Conservation (phyloP, 2,329 filamentous ascomycete genomes). For the Colletotrichum karsti region DNA sequence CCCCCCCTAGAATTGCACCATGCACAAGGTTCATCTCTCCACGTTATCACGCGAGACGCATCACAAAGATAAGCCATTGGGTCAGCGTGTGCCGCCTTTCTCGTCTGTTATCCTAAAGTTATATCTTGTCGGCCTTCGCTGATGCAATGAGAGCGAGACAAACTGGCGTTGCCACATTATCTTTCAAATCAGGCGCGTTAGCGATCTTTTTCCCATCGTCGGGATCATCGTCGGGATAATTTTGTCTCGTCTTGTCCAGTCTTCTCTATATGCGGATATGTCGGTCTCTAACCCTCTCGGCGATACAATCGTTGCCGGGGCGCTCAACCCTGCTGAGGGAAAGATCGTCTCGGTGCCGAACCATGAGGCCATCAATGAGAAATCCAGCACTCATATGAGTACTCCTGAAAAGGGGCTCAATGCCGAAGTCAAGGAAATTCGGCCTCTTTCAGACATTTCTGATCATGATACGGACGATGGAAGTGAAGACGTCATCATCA, state of each 20-base stretch:
- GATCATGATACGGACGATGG: conserved; percentile 32
- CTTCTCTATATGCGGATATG: not conserved
- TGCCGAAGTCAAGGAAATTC: conserved; percentile 32
- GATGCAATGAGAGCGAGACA: too few species aligned
- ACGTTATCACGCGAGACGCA: not conserved
- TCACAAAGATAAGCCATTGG: not conserved
- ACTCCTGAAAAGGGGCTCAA: conserved; percentile 29
- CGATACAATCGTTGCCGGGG: conserved; percentile 36
- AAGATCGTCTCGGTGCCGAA: conserved; percentile 39
- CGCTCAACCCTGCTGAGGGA: conserved; percentile 37
- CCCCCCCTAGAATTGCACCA: conserved; percentile 2
- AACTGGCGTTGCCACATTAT: too few species aligned
- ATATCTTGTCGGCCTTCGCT: too few species aligned
- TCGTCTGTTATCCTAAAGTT: too few species aligned
- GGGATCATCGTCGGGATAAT: too few species aligned
- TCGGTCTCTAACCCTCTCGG: not conserved
- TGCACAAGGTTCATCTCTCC: not conserved
- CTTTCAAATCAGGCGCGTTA: too few species aligned
- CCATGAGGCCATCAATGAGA: conserved; percentile 41
- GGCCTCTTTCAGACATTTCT: conserved; percentile 27
- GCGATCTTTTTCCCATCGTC: too few species aligned
- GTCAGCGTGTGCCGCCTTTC: too few species aligned
- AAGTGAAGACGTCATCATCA: conserved; percentile 53
- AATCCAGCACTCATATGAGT: conserved; percentile 24
- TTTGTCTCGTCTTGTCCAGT: not conserved